Evolutionary conservation across 163 green algal species (phyloP).

Genomic region (Chloromonas sp.): DNA sequence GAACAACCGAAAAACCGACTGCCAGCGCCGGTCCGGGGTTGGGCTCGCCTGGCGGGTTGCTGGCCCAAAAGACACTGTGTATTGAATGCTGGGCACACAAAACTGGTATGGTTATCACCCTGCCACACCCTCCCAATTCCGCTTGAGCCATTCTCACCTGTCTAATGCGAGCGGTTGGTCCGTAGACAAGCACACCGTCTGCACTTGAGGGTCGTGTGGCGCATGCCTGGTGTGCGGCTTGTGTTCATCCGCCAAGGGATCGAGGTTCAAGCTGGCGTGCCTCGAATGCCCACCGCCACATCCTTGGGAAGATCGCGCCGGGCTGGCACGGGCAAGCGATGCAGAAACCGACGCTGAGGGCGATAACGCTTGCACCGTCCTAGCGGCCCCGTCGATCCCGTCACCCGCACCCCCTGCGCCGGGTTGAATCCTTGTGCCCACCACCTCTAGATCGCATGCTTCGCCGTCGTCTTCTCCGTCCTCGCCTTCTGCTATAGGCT

Average conservation of each 20-base stretch:
- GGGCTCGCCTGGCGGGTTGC: too few species aligned
- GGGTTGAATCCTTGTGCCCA: neutral
- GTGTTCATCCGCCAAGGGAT: neutral
- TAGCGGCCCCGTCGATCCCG: too few species aligned
- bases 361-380: too few species aligned
- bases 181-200: slow-evolving; percentile 21
- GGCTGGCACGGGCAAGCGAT: too few species aligned
- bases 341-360: too few species aligned
- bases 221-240: neutral
- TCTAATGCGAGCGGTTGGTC: slow-evolving; percentile 23
- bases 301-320: too few species aligned
- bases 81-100: too few species aligned
- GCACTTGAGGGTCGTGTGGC: slow-evolving; percentile 24
- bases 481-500: slow-evolving; percentile 25
- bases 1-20: too few species aligned
- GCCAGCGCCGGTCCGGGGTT: too few species aligned
- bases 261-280: neutral
- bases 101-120: too few species aligned
- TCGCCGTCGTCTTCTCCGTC: slow-evolving; percentile 11
- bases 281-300: neutral
- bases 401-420: too few species aligned
- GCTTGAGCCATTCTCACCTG: slow-evolving; percentile 11
- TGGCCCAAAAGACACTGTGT: too few species aligned
- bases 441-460: neutral
- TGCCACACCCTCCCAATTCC: neutral